These are phyloP conservation scores for Beauveria varroae DNA, from an alignment of 2,329 filamentous ascomycete genomes.

Conservation along the genomic window DNA sequence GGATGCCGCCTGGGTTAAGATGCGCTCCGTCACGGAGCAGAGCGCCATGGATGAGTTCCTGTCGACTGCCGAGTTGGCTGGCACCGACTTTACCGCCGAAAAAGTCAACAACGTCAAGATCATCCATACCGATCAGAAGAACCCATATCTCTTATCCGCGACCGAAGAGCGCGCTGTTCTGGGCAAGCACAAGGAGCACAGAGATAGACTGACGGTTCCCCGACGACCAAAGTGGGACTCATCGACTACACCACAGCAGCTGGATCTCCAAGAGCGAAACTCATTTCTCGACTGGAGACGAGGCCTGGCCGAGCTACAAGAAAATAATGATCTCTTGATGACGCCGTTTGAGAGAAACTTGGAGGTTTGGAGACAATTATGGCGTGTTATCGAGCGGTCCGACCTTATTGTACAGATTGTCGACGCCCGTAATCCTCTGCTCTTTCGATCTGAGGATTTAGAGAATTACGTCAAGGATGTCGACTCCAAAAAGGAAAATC, in stretches of 20 bases:
- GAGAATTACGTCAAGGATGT: conserved; percentile 93
- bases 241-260: conserved; percentile 71
- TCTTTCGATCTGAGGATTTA: conserved; percentile 91
- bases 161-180: conserved; percentile 72
- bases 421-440: conserved; percentile 85
- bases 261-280: conserved; percentile 73
- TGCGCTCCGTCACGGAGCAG: conserved; percentile 98
- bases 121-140: conserved; percentile 92
- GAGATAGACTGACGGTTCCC: conserved; percentile 74
- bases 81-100: conserved; percentile 96
- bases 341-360: conserved; percentile 96
- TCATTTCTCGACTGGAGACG: conserved; percentile 82
- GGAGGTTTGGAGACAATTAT: conserved; percentile 96
- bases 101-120: conserved; percentile 99
- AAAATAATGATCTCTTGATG: conserved; percentile 91
- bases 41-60: conserved; percentile 94
- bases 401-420: conserved; percentile 97
- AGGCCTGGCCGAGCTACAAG: conserved; percentile 84
- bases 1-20: conserved; percentile 96
- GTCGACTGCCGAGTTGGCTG: conserved; percentile 90
- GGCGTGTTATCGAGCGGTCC: conserved; percentile 95
- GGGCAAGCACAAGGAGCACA: conserved; percentile 78
- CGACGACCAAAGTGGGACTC: conserved; percentile 84
- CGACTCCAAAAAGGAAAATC: conserved; percentile 77
- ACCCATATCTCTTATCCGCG: conserved; percentile 83